Evolutionary conservation across 2,329 filamentous ascomycete species (phyloP).

Genomic region (Cephalotrichum gorgonifer): DNA sequence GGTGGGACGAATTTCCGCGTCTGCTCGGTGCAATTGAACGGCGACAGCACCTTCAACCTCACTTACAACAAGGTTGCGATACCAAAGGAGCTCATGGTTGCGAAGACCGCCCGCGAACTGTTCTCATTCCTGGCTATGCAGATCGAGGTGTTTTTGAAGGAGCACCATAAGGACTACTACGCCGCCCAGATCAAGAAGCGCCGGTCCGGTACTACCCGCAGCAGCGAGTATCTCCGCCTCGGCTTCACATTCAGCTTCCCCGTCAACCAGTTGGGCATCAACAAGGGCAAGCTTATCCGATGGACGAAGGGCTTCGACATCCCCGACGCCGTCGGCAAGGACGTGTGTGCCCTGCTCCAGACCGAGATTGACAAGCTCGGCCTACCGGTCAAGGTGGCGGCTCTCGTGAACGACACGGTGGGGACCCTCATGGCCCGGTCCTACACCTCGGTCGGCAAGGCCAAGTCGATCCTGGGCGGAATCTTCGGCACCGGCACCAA

Average conservation of each 20-base stretch:
- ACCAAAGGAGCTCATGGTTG: constrained; percentile 80
- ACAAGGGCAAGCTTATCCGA: constrained; percentile 85
- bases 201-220: constrained; percentile 55
- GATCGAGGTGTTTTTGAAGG: constrained; percentile 77
- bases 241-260: constrained; percentile 99
- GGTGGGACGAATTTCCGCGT: constrained; percentile 98
- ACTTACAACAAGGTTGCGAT: constrained; percentile 90
- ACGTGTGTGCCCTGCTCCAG: constrained; percentile 87
- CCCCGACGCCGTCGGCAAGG: constrained; percentile 83
- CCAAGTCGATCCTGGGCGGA: constrained; percentile 78
- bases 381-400: constrained; percentile 88
- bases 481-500: constrained; percentile 98
- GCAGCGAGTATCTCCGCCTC: constrained; percentile 58
- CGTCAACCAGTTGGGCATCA: constrained; percentile 87
- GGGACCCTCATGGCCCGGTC: constrained; percentile 96
- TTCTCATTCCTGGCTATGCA: constrained; percentile 90
- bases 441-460: constrained; percentile 84
- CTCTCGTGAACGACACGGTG: constrained; percentile 94
- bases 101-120: constrained; percentile 74
- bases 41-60: constrained; percentile 89
- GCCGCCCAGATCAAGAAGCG: constrained; percentile 42
- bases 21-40: constrained; percentile 87
- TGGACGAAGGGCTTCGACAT: constrained; percentile 99
- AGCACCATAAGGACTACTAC: constrained; percentile 84
- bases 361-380: constrained; percentile 76